phyloP scores from a whole-genome alignment of 2,329 filamentous ascomycete genomes.

The Aspergillus fijiensis region DNA sequence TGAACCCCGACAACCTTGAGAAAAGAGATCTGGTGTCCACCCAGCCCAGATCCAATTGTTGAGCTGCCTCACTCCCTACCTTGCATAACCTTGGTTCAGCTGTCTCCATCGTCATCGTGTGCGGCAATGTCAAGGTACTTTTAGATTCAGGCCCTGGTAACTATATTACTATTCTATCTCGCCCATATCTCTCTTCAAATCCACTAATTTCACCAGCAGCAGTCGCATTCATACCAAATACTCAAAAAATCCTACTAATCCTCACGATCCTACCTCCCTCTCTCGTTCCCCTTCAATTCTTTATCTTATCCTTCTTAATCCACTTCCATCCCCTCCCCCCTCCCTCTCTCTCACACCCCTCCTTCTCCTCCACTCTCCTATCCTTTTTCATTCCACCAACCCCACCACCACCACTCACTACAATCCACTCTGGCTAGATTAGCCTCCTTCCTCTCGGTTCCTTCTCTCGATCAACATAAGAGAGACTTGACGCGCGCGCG shows the following conservation, averaged over 20 bases:
- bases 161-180: conserved; percentile 22
- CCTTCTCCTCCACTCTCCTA: conserved; percentile 1
- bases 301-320: conserved; percentile 3
- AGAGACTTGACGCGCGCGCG: not conserved
- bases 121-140: conserved; percentile 26
- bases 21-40: conserved; percentile 23
- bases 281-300: not conserved
- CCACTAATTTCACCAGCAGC: conserved; percentile 3
- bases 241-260: conserved; percentile 8
- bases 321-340: not conserved
- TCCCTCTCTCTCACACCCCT: not conserved
- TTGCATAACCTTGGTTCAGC: conserved; percentile 32
- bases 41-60: conserved; percentile 24
- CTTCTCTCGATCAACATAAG: not conserved
- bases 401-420: not conserved
- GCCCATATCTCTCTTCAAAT: conserved; percentile 14
- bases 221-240: not conserved
- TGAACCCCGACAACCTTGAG: conserved; percentile 16
- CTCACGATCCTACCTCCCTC: conserved; percentile 2
- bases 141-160: conserved; percentile 15
- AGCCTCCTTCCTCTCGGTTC: not conserved
- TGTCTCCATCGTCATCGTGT: conserved; percentile 28
- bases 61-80: conserved; percentile 23
- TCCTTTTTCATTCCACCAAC: conserved; percentile 1
- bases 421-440: not conserved